These are phyloP conservation scores for Abelmoschus esculentus DNA, from an alignment of 345 rosid species.

Conservation along the genomic window DNA sequence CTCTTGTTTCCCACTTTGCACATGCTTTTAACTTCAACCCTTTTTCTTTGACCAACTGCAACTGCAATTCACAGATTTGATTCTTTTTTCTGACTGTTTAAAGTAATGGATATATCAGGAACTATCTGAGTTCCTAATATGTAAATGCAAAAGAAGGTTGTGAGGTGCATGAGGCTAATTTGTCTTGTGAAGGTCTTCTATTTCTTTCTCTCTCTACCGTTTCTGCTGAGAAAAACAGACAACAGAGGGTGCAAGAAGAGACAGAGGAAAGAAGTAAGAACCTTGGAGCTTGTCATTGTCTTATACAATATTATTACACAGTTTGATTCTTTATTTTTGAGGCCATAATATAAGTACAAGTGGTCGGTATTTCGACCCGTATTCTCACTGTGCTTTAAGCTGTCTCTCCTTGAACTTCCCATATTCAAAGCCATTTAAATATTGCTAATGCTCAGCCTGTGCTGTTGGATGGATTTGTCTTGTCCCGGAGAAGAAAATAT, in stretches of 20 bases:
- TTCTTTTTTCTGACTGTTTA: background rate
- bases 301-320: conserved; percentile 19
- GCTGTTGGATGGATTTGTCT: background rate
- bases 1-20: background rate
- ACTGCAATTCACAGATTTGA: background rate
- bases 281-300: conserved; percentile 43
- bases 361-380: conserved; percentile 13
- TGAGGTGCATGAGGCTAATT: no score
- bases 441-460: conserved; percentile 6
- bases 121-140: background rate
- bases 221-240: conserved; percentile 9
- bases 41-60: conserved; percentile 7
- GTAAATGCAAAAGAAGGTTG: no score
- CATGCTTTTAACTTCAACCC: background rate
- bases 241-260: conserved; percentile 42
- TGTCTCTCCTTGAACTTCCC: conserved; percentile 51
- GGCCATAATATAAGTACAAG: background rate
- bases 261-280: conserved; percentile 48
- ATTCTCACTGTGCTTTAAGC: conserved; percentile 44
- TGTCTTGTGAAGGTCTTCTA: conserved; percentile 2
- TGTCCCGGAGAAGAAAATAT: conserved; percentile 11
- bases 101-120: background rate
- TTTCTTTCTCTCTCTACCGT: background rate
- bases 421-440: background rate
- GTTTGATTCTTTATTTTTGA: conserved; percentile 27